Conservation (phyloP, 2,329 filamentous ascomycete species). For the Xylaria sp. region DNA sequence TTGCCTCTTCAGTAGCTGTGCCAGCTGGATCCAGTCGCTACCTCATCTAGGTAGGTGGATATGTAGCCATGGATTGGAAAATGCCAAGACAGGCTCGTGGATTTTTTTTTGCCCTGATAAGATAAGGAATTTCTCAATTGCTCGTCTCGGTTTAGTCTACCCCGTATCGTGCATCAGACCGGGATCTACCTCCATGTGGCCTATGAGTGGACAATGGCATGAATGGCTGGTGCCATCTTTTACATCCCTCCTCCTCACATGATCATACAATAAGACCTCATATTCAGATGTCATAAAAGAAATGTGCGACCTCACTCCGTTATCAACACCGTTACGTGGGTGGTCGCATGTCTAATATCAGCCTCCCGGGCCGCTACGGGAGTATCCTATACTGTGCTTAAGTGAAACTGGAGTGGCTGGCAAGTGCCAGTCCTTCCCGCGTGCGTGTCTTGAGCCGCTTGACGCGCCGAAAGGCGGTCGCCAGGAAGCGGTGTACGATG, state of each 20-base stretch:
- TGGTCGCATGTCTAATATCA: not conserved
- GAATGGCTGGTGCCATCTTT: not conserved
- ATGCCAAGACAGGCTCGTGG: no score
- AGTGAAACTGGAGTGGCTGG: not conserved
- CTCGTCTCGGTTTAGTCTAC: slow-evolving; percentile 3
- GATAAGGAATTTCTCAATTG: slow-evolving; percentile 11
- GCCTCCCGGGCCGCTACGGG: not conserved
- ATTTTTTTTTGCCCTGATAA: slow-evolving; percentile 22
- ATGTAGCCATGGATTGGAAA: no score
- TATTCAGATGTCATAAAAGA: not conserved
- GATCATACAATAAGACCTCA: not conserved
- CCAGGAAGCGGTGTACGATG: slow-evolving; percentile 21
- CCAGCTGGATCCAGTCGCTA: not conserved
- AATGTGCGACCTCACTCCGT: not conserved
- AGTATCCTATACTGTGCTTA: not conserved
- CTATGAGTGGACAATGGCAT: no score
- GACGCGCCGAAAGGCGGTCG: not conserved
- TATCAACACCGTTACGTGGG: not conserved
- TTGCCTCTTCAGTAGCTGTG: not conserved
- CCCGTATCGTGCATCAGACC: slow-evolving; percentile 15
- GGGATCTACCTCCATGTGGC: not conserved
- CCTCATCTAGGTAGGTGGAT: not conserved
- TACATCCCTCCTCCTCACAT: not conserved
- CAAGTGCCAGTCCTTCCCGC: not conserved
- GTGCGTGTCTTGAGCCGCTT: not conserved